Conservation (phyloP, 192 early-diverging fungal species). For the Coemansia sp. region DNA sequence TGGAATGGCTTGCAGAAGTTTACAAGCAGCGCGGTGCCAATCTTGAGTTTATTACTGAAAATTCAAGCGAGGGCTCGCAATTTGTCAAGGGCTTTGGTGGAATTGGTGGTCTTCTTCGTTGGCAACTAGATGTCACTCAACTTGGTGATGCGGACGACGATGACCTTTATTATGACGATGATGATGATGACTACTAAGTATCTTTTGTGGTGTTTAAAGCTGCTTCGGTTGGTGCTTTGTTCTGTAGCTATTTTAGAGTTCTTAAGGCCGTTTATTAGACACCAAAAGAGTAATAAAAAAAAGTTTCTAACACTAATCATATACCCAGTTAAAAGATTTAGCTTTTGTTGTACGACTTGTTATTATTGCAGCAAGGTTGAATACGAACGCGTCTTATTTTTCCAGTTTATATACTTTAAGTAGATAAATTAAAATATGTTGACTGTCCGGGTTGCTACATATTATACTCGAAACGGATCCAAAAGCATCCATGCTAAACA, state of each 20-base stretch:
- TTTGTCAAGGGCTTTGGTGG: constrained; percentile 99
- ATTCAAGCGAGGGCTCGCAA: constrained; percentile 93
- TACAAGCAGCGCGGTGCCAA: constrained; percentile 95
- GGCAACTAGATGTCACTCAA: constrained; percentile 84
- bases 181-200: constrained; percentile 19
- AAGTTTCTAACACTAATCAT: constrained; percentile 21
- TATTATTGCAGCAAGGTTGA: constrained; percentile 11
- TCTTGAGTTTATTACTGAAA: constrained; percentile 95
- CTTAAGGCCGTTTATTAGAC: neutral
- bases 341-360: neutral
- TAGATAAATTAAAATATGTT: constrained; percentile 18
- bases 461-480: constrained; percentile 39
- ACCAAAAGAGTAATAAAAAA: constrained; percentile 7
- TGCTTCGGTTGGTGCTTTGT: neutral
- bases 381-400: constrained; percentile 20
- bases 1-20: constrained; percentile 98
- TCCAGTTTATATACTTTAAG: constrained; percentile 29
- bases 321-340: neutral
- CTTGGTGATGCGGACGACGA: constrained; percentile 66
- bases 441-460: constrained; percentile 12
- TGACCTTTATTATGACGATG: constrained; percentile 59
- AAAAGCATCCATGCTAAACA: constrained; percentile 12
- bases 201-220: constrained; percentile 8
- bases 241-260: neutral
- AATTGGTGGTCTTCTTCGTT: constrained; percentile 93